Evolutionary conservation across 371 early-diverging fungal genomes (phyloP).

Genomic region (Capillidium rhysosporum): DNA sequence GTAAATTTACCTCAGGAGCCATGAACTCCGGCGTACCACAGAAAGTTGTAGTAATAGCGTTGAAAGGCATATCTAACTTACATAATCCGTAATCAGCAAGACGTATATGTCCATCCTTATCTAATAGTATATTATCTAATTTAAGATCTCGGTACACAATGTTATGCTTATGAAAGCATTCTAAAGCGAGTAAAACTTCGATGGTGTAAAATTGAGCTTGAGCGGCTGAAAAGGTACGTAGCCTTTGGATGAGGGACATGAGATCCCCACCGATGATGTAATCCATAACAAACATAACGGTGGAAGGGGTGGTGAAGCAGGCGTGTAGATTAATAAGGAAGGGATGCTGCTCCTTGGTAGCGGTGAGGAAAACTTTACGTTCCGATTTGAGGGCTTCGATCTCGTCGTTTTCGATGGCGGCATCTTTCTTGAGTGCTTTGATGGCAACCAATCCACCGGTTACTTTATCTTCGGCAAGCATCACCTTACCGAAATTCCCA

Average conservation of each 20-base stretch:
- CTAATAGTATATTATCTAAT: constrained; percentile 92
- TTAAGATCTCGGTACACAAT: constrained; percentile 97
- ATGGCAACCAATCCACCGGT: constrained; percentile 73
- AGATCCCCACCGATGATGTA: constrained; percentile 98
- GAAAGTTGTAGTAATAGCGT: constrained; percentile 70
- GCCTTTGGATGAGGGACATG: constrained; percentile 88
- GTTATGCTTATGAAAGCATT: constrained; percentile 84
- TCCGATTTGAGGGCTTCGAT: constrained; percentile 78
- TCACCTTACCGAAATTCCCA: constrained; percentile 96
- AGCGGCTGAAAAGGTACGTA: constrained; percentile 64
- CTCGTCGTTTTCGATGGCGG: constrained; percentile 81
- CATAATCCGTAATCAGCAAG: constrained; percentile 98
- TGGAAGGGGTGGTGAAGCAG: constrained; percentile 81
- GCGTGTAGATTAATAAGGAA: constrained; percentile 94
- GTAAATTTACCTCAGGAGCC: constrained; percentile 74
- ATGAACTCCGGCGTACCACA: constrained; percentile 99
- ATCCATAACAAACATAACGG: constrained; percentile 97
- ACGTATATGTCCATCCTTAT: constrained; percentile 90
- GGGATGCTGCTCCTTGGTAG: constrained; percentile 73
- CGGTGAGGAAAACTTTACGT: constrained; percentile 78
- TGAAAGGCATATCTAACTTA: constrained; percentile 81
- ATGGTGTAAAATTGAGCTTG: constrained; percentile 92
- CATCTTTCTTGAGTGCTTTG: constrained; percentile 94
- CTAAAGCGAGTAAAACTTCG: constrained; percentile 89
- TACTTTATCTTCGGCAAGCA: constrained; percentile 78